These are phyloP conservation scores for Talaromyces sp. DNA, from an alignment of 2,329 filamentous ascomycete species.

Conservation along the genomic window DNA sequence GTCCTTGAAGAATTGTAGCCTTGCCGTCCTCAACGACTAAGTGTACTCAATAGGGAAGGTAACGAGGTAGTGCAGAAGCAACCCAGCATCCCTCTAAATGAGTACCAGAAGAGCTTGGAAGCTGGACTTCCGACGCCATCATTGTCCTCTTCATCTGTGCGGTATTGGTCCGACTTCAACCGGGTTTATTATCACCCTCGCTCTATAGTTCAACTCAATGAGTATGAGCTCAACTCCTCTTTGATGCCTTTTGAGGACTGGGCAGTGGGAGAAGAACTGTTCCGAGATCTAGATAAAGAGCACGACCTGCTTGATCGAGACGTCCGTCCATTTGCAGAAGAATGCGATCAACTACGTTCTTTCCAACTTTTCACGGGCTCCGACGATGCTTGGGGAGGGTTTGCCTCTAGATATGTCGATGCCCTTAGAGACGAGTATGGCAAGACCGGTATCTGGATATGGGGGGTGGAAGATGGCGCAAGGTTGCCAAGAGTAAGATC, in stretches of 20 bases:
- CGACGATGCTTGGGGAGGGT: constrained; percentile 79
- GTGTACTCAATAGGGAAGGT: constrained; percentile 52
- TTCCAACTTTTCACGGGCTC: constrained; percentile 69
- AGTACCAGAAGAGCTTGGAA: constrained; percentile 77
- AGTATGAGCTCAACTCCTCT: constrained; percentile 76
- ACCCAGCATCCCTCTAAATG: constrained; percentile 60
- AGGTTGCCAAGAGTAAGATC: constrained; percentile 50
- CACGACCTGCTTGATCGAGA: constrained; percentile 89
- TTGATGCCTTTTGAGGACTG: constrained; percentile 79
- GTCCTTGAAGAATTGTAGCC: background rate
- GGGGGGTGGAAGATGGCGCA: constrained; percentile 66
- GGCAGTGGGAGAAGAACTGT: constrained; percentile 68
- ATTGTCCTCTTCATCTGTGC: constrained; percentile 66
- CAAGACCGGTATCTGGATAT: constrained; percentile 80
- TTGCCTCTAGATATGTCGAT: constrained; percentile 67
- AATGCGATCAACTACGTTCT: constrained; percentile 87
- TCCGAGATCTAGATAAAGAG: constrained; percentile 66
- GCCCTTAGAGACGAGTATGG: constrained; percentile 83
- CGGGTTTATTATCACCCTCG: constrained; percentile 86
- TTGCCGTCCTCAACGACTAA: background rate
- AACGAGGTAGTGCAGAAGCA: constrained; percentile 64
- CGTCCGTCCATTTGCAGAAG: constrained; percentile 79
- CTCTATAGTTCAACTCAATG: constrained; percentile 79
- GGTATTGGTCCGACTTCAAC: constrained; percentile 96
- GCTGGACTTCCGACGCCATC: constrained; percentile 58